These are phyloP conservation scores for Leptodermis oblonga DNA, from an alignment of 257 asterid genomes.

Conservation along the genomic window DNA sequence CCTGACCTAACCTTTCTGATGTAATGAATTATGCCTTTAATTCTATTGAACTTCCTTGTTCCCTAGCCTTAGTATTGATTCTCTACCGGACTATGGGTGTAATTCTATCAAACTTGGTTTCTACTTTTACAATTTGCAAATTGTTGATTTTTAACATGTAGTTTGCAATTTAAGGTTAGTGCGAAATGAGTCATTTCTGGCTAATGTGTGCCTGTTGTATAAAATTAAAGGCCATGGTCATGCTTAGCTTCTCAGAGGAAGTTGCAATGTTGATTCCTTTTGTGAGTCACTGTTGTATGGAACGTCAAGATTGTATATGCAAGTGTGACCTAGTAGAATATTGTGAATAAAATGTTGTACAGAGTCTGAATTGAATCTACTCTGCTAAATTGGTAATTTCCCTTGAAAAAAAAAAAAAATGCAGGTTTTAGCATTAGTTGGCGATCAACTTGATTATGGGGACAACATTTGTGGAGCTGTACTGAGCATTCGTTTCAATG, in stretches of 20 bases:
- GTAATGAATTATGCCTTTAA: background rate
- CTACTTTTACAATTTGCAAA: background rate
- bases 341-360: background rate
- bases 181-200: background rate
- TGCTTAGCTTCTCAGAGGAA: background rate
- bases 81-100: background rate
- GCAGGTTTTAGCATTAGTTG: slow-evolving; percentile 90
- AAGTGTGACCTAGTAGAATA: background rate
- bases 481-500: slow-evolving; percentile 85
- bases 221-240: background rate
- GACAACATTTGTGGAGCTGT: slow-evolving; percentile 93
- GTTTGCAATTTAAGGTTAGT: background rate
- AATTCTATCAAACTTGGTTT: background rate
- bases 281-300: background rate
- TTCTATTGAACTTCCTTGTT: background rate
- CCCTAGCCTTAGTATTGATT: background rate
- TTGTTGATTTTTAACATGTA: background rate
- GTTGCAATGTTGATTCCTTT: background rate
- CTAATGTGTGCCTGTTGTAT: background rate
- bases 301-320: background rate
- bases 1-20: background rate
- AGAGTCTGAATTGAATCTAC: background rate
- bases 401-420: slow-evolving; percentile 1
- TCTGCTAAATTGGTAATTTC: background rate
- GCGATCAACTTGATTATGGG: slow-evolving; percentile 91